These are phyloP conservation scores for Chionographis japonica DNA, from an alignment of 106 monocot genomes.

Conservation along the genomic window DNA sequence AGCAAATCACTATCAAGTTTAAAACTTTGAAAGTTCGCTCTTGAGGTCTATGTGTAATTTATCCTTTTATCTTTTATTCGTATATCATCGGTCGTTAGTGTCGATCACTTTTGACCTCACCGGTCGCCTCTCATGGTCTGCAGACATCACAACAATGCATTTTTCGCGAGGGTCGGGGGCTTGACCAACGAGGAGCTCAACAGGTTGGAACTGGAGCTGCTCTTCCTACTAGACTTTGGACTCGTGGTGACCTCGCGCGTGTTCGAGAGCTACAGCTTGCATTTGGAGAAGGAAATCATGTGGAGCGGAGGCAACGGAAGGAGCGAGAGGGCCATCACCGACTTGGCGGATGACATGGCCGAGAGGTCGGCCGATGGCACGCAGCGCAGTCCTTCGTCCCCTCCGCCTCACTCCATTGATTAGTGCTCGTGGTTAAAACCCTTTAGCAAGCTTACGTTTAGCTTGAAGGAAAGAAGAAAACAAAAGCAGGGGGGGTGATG, in stretches of 20 bases:
- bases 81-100: too few relatives aligned
- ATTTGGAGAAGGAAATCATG: constrained; percentile 67
- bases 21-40: too few relatives aligned
- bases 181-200: constrained; percentile 83
- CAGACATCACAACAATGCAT: constrained; percentile 88
- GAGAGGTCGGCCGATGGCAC: not conserved
- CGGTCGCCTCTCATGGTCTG: not conserved
- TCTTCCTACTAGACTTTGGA: constrained; percentile 68
- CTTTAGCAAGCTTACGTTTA: too few relatives aligned
- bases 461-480: too few relatives aligned
- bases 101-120: too few relatives aligned
- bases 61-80: too few relatives aligned
- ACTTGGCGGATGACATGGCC: not conserved
- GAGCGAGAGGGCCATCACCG: constrained; percentile 3
- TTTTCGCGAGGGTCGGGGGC: constrained; percentile 86
- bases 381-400: not conserved
- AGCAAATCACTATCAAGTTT: too few relatives aligned
- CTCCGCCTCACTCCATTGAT: not conserved
- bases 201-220: constrained; percentile 73
- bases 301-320: constrained; percentile 7
- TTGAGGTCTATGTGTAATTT: too few relatives aligned
- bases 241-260: constrained; percentile 48
- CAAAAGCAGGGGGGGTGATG: too few relatives aligned
- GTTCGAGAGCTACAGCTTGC: constrained; percentile 60
- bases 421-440: too few relatives aligned